Conservation (phyloP, 164 flowering plant species). For the Stephania cephalantha region DNA sequence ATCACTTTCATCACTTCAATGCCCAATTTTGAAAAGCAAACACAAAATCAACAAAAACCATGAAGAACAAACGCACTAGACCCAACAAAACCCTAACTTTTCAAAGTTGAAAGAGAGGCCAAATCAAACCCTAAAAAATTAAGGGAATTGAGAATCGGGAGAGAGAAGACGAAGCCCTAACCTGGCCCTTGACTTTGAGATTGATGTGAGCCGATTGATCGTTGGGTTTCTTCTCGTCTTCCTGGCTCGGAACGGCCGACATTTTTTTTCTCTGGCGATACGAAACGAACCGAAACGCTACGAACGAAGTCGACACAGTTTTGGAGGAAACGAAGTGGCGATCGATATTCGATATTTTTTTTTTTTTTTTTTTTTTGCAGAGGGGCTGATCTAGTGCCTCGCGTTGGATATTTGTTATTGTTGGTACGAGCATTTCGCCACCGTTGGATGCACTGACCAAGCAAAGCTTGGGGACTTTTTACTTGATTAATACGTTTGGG, state of each 20-base stretch:
- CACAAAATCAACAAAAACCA: too few relatives aligned
- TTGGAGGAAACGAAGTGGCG: background rate
- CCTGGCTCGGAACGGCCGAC: slow-evolving; percentile 23
- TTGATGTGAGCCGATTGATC: slow-evolving; percentile 44
- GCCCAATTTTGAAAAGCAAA: too few relatives aligned
- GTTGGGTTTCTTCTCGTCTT: slow-evolving; percentile 51
- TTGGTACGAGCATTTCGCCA: too few relatives aligned
- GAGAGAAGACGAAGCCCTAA: slow-evolving; percentile 13
- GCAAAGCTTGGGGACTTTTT: too few relatives aligned
- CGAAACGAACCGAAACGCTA: background rate
- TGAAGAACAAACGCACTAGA: too few relatives aligned
- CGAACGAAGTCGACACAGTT: background rate
- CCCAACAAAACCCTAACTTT: too few relatives aligned
- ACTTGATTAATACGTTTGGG: too few relatives aligned
- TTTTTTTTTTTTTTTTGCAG: background rate
- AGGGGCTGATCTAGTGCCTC: background rate
- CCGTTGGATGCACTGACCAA: background rate
- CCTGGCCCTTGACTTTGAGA: slow-evolving; percentile 60
- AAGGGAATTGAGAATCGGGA: background rate
- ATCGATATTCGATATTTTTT: background rate
- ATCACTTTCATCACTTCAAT: too few relatives aligned
- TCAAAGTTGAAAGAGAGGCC: background rate
- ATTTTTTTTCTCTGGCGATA: slow-evolving; percentile 3
- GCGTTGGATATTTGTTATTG: background rate
- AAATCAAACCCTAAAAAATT: background rate